A percentile compares a stretch with the other conserved stretches of the same genome.
phyloP scores from a whole-genome alignment of 2,329 filamentous ascomycete genomes.

The Phialophora verrucosa region DNA sequence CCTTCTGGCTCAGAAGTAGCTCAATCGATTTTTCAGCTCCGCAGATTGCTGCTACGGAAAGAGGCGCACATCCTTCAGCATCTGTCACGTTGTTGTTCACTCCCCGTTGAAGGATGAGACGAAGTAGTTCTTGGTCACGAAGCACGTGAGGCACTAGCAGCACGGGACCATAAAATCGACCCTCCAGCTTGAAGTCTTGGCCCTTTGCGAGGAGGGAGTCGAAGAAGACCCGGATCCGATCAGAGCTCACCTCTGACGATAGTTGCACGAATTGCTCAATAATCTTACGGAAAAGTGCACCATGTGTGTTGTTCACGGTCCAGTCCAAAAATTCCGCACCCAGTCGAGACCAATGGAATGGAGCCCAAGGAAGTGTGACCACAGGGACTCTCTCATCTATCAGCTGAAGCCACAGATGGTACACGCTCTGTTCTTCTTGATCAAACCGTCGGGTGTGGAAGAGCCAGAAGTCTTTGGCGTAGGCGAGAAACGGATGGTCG shows the following conservation, averaged over 20 bases:
- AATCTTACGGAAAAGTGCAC: background rate
- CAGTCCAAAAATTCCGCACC: background rate
- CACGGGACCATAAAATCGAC: background rate
- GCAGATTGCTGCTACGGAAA: background rate
- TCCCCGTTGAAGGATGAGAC: background rate
- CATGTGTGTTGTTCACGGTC: constrained; percentile 9
- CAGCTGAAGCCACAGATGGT: constrained; percentile 11
- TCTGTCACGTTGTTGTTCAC: background rate
- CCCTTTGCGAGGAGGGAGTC: background rate
- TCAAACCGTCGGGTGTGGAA: constrained; percentile 12
- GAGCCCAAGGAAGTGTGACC: constrained; percentile 9
- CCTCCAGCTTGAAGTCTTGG: background rate
- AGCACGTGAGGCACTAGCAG: background rate
- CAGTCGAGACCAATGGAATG: background rate
- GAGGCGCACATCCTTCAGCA: background rate
- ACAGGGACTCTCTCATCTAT: background rate
- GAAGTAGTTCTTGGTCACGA: background rate
- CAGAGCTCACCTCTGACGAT: background rate
- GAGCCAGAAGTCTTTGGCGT: constrained; percentile 21
- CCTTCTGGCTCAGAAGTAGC: background rate
- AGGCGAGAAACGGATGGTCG: constrained; percentile 17
- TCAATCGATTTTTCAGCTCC: background rate
- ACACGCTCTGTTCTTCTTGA: background rate
- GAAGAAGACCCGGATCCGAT: background rate
- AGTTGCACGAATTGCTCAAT: background rate